Conservation (phyloP, 345 rosid genomes). For the Pistacia vera region DNA sequence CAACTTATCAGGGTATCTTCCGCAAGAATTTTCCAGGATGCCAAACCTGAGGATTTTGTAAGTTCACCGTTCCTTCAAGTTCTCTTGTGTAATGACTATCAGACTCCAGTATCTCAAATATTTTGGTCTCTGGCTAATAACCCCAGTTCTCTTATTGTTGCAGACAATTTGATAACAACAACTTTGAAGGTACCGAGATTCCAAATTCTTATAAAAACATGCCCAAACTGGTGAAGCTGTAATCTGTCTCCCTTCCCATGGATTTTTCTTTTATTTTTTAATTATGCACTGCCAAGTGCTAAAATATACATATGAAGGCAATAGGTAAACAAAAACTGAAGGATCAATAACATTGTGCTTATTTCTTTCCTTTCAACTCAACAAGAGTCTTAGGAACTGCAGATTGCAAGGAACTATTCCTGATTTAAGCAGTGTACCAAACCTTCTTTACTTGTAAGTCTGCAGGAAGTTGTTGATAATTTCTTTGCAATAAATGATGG, state of each 20-base stretch:
- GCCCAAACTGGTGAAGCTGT: constrained; percentile 80
- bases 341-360: not conserved
- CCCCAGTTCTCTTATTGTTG: constrained; percentile 28
- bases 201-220: constrained; percentile 74
- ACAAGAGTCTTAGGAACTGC: constrained; percentile 65
- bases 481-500: too few species aligned
- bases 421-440: constrained; percentile 41
- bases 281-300: not conserved
- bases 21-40: constrained; percentile 65
- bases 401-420: constrained; percentile 50
- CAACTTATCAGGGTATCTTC: constrained; percentile 78
- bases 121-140: not conserved
- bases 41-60: constrained; percentile 33
- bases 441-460: constrained; percentile 48
- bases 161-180: constrained; percentile 93
- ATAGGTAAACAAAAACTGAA: not conserved
- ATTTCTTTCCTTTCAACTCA: not conserved
- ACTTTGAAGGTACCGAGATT: constrained; percentile 75
- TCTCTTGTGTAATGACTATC: constrained; percentile 9
- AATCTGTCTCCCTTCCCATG: constrained; percentile 21
- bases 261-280: not conserved
- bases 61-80: constrained; percentile 65
- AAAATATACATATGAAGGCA: not conserved
- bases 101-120: too few species aligned
- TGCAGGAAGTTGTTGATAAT: not conserved